Evolutionary conservation across 2,329 filamentous ascomycete species (phyloP).

Genomic region (Fonsecaea pugnacius): DNA sequence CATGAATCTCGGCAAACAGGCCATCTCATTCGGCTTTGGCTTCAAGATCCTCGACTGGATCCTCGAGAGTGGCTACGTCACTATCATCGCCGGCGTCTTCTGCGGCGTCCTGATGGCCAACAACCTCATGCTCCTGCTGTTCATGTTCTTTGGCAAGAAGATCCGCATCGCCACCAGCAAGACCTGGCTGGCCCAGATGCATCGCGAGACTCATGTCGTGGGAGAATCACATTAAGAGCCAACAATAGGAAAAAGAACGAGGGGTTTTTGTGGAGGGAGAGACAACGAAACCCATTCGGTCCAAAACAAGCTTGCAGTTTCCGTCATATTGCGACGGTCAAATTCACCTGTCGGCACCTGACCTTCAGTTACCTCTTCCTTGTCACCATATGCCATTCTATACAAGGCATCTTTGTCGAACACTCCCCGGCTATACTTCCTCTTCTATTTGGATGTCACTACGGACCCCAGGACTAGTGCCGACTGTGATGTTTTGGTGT

Average conservation of each 20-base stretch:
- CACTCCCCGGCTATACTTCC: background rate
- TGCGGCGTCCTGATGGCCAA: constrained; percentile 55
- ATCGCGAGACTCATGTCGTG: constrained; percentile 44
- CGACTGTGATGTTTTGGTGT: background rate
- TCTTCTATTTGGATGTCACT: background rate
- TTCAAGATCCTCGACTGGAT: constrained; percentile 59
- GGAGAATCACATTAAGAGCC: constrained; percentile 40
- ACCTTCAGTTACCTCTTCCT: background rate
- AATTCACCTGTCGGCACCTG: background rate
- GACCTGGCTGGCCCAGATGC: constrained; percentile 56
- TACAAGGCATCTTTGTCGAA: constrained; percentile 2
- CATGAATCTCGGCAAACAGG: constrained; percentile 63
- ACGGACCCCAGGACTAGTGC: background rate
- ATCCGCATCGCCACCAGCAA: constrained; percentile 53
- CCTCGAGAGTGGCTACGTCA: constrained; percentile 53
- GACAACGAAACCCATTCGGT: background rate
- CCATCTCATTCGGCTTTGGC: constrained; percentile 60
- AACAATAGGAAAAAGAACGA: background rate
- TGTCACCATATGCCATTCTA: background rate
- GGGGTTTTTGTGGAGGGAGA: background rate
- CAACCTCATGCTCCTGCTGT: constrained; percentile 55
- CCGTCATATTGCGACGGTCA: background rate
- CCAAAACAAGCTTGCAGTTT: background rate
- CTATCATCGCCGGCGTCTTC: constrained; percentile 59
- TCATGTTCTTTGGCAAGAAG: constrained; percentile 57